Conservation (phyloP, 1,284 basidiomycete genomes). For the Ceratobasidium sp. region DNA sequence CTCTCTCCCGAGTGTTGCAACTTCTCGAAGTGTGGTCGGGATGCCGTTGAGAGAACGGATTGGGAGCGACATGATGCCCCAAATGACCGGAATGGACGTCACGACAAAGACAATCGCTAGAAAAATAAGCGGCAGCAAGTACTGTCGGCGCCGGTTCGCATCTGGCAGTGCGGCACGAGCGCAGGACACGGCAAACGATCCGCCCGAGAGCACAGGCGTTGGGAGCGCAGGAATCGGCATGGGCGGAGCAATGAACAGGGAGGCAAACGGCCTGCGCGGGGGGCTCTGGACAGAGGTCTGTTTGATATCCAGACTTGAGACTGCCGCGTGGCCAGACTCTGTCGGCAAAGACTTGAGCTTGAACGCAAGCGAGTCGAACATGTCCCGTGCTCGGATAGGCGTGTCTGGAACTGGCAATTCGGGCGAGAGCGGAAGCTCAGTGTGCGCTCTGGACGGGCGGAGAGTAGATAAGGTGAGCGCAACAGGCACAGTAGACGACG, state of each 20-base stretch:
- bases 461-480: conserved; percentile 20
- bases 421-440: conserved; percentile 21
- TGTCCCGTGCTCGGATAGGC: conserved; percentile 34
- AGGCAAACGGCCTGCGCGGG: conserved; percentile 23
- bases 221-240: conserved; percentile 39
- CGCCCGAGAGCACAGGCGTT: conserved; percentile 41
- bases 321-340: background rate
- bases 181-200: conserved; percentile 39
- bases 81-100: conserved; percentile 55
- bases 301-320: conserved; percentile 3
- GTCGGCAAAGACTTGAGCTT: conserved; percentile 40
- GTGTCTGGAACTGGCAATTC: conserved; percentile 31
- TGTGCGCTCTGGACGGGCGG: conserved; percentile 6
- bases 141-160: conserved; percentile 25
- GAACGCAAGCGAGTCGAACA: conserved; percentile 41
- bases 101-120: conserved; percentile 45
- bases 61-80: conserved; percentile 68
- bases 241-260: conserved; percentile 28
- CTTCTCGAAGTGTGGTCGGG: conserved; percentile 77
- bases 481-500: conserved; percentile 15
- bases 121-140: conserved; percentile 45
- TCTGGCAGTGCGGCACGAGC: conserved; percentile 38
- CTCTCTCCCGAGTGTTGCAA: conserved; percentile 76
- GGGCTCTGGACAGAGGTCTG: background rate
- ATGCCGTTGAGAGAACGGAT: conserved; percentile 69